Evolutionary conservation across 768 basidiomycete species (phyloP), one percentile per base, ranked within the genome.

Genomic region (Pholiota molesta): DNA sequence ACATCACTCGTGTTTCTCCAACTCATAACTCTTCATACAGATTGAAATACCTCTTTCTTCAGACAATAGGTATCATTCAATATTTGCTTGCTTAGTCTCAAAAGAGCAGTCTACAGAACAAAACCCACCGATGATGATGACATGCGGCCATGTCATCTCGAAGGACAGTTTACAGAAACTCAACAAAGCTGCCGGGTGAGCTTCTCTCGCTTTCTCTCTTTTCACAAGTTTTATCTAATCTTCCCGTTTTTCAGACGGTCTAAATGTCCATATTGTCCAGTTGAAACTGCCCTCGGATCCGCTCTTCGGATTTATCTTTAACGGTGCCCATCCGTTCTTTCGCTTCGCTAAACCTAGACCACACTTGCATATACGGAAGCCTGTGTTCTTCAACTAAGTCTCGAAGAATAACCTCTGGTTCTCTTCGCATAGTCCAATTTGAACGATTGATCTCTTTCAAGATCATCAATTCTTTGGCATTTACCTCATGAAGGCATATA

Each of bases 91-190:
- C 74, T 94, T 97, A 0, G 97, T 99, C 21, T 97, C 95, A 9
- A 99, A 98, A 76, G 97, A 99, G 69, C 97, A 97, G 76, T 89
- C 95, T 23, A 96, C 93, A 4, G 91, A 94, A 56, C 75, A 83
- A 61, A 99, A 99, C 73, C 97, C 95, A 9, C 97, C 97, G 0
- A 97, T 97, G 94, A 96, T 98, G 92, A 90, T 99, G 82, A 78
- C 80, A 3, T 99, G 97, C 72, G 97, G 97, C 2, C 97, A 99
- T 75, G 95, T 97, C 39, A 89, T 99, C 49, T 90, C 94, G 1
- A 91, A 91, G 72, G 97, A 98, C 69, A 97, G 93, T 73, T 77
- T 99, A 65, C 86, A 87, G 65, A 94, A 95, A 73, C 78, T 99
- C 51, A 90, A 91, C 72, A 98, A 97, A 77, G 83, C 89, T 31